These are phyloP conservation scores for Tulasnella sp. DNA, from an alignment of 768 basidiomycete species.

Conservation along the genomic window DNA sequence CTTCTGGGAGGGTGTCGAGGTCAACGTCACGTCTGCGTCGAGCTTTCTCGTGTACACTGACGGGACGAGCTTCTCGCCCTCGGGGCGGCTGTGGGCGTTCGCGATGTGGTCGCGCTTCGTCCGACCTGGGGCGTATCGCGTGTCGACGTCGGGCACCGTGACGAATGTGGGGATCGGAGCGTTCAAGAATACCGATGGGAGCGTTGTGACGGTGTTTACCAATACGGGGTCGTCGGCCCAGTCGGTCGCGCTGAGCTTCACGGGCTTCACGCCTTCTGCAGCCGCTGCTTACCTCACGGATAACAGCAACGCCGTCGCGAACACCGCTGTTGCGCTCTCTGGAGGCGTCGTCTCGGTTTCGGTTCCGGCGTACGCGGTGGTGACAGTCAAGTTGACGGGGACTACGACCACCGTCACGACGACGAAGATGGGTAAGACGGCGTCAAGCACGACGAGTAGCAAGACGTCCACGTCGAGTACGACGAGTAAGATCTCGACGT, in stretches of 20 bases:
- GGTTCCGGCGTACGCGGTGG: neutral
- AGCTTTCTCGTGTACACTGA: neutral
- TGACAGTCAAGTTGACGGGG: neutral
- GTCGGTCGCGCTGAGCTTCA: neutral
- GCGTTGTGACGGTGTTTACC: neutral
- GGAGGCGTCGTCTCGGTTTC: neutral
- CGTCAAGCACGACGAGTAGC: neutral
- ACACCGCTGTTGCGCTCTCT: neutral
- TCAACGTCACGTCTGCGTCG: neutral
- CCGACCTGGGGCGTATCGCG: constrained; percentile 11
- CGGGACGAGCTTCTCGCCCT: neutral
- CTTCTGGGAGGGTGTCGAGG: constrained; percentile 13
- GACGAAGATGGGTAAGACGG: neutral
- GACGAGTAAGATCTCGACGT: neutral
- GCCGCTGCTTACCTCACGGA: neutral
- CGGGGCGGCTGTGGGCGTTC: constrained; percentile 13
- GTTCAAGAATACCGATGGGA: constrained; percentile 12
- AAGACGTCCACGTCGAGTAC: neutral
- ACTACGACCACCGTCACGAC: neutral
- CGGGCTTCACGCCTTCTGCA: neutral
- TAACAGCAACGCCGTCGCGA: neutral
- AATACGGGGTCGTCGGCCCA: neutral
- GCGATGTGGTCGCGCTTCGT: constrained; percentile 13
- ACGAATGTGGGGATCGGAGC: neutral
- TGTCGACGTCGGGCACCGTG: neutral